Evolutionary conservation across 441 rosid species (phyloP).

Genomic region (Breynia disticha): DNA sequence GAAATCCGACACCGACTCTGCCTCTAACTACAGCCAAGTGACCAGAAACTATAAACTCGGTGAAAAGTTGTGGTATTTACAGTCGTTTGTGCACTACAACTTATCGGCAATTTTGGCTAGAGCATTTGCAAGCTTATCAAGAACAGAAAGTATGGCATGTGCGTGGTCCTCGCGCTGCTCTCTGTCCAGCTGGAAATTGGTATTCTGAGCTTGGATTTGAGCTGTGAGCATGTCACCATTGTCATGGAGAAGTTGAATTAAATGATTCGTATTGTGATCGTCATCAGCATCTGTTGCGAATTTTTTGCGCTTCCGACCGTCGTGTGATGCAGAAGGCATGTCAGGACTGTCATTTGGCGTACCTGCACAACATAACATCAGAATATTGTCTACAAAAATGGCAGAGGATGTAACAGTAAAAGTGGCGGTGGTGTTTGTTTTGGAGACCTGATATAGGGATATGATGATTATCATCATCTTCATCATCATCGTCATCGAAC

Average conservation of each 20-base stretch:
- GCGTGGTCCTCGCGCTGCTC: slow-evolving; percentile 80
- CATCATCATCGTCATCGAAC: too few species aligned
- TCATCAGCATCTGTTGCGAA: slow-evolving; percentile 33
- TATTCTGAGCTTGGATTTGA: slow-evolving; percentile 89
- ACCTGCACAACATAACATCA: slow-evolving; percentile 24
- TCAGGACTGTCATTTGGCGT: slow-evolving; percentile 43
- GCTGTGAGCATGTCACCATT: slow-evolving; percentile 73
- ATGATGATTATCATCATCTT: too few species aligned
- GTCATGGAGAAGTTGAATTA: slow-evolving; percentile 60
- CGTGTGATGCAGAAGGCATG: slow-evolving; percentile 52
- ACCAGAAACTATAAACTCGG: slow-evolving; percentile 13
- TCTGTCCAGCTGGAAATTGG: slow-evolving; percentile 58
- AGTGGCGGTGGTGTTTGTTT: too few species aligned
- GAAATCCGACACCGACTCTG: slow-evolving; percentile 11
- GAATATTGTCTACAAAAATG: background rate
- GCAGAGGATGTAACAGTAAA: too few species aligned
- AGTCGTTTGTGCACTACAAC: slow-evolving; percentile 39
- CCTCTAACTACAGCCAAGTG: slow-evolving; percentile 15
- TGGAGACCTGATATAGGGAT: too few species aligned
- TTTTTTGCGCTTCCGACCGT: slow-evolving; percentile 61
- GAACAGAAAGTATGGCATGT: slow-evolving; percentile 59
- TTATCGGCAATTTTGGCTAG: slow-evolving; percentile 85
- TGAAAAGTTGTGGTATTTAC: slow-evolving; percentile 27
- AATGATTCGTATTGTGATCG: slow-evolving; percentile 29
- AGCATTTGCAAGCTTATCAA: slow-evolving; percentile 85